A percentile compares a stretch with the other conserved stretches of the same genome.
Conservation (phyloP, 1,139 yeast genomes). For the Pichia sp. region DNA sequence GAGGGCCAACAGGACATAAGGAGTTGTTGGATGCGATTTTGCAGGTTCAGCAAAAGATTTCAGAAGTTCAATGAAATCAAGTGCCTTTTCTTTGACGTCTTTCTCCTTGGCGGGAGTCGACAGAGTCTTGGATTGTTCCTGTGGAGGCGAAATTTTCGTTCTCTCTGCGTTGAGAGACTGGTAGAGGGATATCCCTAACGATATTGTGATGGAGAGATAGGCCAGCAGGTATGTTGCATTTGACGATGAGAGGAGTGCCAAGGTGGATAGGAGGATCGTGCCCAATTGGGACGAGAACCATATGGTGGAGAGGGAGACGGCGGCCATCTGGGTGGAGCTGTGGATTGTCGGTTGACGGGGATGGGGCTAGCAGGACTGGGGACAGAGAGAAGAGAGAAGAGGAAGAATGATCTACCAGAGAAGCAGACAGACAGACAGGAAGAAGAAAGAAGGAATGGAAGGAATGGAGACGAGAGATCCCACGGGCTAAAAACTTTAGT, state of each 20-base stretch:
- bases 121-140: no score
- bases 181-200: conserved; percentile 75
- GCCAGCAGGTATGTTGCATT: conserved; percentile 5
- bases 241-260: neutral
- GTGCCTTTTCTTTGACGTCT: conserved; percentile 55
- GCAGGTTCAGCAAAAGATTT: conserved; percentile 45
- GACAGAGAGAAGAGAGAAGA: no score
- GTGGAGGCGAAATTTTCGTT: neutral
- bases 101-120: neutral
- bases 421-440: no score
- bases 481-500: no score
- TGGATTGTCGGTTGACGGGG: no score
- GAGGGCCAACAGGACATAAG: conserved; percentile 68
- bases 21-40: conserved; percentile 61
- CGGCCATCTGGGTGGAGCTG: conserved; percentile 1
- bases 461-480: no score
- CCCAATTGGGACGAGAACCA: conserved; percentile 13
- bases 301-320: conserved; percentile 1
- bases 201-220: conserved; percentile 50
- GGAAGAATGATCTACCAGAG: no score
- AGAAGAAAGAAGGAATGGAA: no score
- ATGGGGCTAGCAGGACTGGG: no score
- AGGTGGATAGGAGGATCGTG: conserved; percentile 6
- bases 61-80: conserved; percentile 50
- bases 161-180: conserved; percentile 37